Evolutionary conservation across 306 rosid genomes (phyloP), one percentile per base, ranked within the genome.

Genomic region (Cicer pinnatifidum): DNA sequence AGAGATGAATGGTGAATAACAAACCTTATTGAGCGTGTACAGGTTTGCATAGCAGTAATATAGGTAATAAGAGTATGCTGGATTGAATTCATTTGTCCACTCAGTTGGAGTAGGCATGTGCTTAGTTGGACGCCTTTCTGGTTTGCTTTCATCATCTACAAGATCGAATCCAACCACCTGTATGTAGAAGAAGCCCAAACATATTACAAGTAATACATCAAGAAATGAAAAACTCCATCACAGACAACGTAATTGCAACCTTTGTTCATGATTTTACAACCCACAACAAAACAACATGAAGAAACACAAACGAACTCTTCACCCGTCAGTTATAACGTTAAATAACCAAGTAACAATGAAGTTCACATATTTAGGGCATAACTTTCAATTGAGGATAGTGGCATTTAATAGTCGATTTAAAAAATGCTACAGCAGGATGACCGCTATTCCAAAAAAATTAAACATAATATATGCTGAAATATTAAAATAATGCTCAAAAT

Each of bases 71-170:
- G 97, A 88, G 79, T 72, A 92, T 16, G 97, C 96, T 53, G 94
- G 97, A 82, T 92, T 92, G 66, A 90, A 92, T 53, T 79, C 91
- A 83, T 92, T 90, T 1, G 89, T 90, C 97, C 94, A 90, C 82
- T 90, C 86, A 53, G 87, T 84, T 66, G 96, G 96, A 33, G 91
- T 83, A 63, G 88, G 97, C 96, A 92, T 90, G 87, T 92, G 97
- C 88, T 92, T 92, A 59, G 91, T 90, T 20, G 97, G 96, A n/a
- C 86, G 91, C 75, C 96, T 88, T 85, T 92, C 97, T 52, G 92
- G 97, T 83, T 85, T 90, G 77, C 97, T 90, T 78, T 92, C 97
- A 78, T 92, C 97, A 53, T 92, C 94, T 51, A 90, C 97, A 75
- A 92, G 59, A 50, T 92, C 96, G 78, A 90, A 90, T 62, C 97